Conservation (phyloP, 2,329 filamentous ascomycete genomes). For the Diaporthe batatas region DNA sequence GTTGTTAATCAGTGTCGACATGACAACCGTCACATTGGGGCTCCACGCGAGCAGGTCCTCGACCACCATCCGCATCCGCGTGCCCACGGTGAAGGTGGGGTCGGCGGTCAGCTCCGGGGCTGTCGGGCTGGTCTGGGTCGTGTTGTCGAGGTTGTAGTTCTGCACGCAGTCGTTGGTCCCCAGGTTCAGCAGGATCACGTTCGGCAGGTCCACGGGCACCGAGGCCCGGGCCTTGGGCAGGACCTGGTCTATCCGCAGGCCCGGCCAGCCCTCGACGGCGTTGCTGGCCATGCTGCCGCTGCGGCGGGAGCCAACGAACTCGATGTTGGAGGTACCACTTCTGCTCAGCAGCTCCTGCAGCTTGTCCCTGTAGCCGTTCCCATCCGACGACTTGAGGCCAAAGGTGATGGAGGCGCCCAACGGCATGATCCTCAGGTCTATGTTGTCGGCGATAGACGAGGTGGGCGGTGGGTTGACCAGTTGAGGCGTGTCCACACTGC, state of each 20-base stretch:
- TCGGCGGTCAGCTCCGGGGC: conserved; percentile 34
- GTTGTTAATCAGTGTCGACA: conserved; percentile 55
- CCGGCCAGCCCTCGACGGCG: conserved; percentile 61
- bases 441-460: conserved; percentile 43
- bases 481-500: neutral
- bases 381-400: conserved; percentile 53
- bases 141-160: conserved; percentile 47
- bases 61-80: conserved; percentile 53
- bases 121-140: conserved; percentile 11
- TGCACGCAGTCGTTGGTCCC: conserved; percentile 60
- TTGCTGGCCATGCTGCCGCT: conserved; percentile 57
- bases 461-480: conserved; percentile 29
- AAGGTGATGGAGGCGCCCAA: conserved; percentile 60
- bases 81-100: conserved; percentile 44
- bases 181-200: conserved; percentile 57
- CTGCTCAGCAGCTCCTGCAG: conserved; percentile 51
- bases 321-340: conserved; percentile 51
- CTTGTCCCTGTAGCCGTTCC: conserved; percentile 56
- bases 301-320: conserved; percentile 58
- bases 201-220: conserved; percentile 52
- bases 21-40: conserved; percentile 52
- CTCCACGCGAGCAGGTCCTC: conserved; percentile 51
- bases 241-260: conserved; percentile 57
- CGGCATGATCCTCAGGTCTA: conserved; percentile 58
- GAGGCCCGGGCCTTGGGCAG: conserved; percentile 50